A percentile compares a stretch with the other conserved stretches of the same genome.
Evolutionary conservation across 352 stramenopile genomes (phyloP).

Genomic region (Salisapilia sapeloensis): DNA sequence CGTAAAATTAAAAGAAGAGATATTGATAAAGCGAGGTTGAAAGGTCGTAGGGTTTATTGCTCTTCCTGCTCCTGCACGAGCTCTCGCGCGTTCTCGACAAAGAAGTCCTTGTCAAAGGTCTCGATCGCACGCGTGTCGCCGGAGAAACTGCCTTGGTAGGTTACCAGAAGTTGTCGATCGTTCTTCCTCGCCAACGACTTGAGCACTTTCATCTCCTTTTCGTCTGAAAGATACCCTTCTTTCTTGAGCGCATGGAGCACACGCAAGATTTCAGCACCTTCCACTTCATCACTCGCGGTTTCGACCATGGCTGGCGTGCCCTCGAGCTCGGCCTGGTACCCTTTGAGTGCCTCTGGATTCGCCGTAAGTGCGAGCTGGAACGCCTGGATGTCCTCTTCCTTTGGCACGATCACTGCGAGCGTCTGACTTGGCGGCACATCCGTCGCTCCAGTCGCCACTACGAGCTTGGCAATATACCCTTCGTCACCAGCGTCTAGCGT

Average conservation of each 20-base stretch:
- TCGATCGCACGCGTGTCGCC: slow-evolving; percentile 23
- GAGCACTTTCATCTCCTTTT: slow-evolving; percentile 52
- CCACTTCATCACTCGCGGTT: slow-evolving; percentile 1
- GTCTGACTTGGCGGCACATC: slow-evolving; percentile 48
- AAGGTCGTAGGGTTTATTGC: too few species aligned
- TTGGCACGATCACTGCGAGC: slow-evolving; percentile 60
- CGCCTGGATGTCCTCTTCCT: slow-evolving; percentile 30
- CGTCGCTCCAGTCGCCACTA: slow-evolving; percentile 32
- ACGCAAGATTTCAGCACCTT: slow-evolving; percentile 52
- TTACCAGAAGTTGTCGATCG: slow-evolving; percentile 55
- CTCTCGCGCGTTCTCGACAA: slow-evolving; percentile 69
- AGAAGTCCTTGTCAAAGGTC: slow-evolving; percentile 65
- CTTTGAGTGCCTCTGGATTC: slow-evolving; percentile 46
- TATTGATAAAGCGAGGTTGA: too few species aligned
- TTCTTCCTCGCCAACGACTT: slow-evolving; percentile 78
- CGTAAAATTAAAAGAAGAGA: too few species aligned
- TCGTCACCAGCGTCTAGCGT: slow-evolving; percentile 65
- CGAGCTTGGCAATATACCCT: slow-evolving; percentile 60
- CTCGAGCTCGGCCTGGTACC: slow-evolving; percentile 8
- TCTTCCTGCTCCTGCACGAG: slow-evolving; percentile 40
- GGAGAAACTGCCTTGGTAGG: slow-evolving; percentile 63
- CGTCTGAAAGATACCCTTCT: slow-evolving; percentile 47
- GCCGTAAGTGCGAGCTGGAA: slow-evolving; percentile 38
- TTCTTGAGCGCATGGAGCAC: slow-evolving; percentile 67
- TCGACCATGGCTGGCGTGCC: not conserved